A percentile compares a stretch with the other conserved stretches of the same genome.
Conservation (phyloP, 2,329 filamentous ascomycete species). For the Pseudocercospora pini-densiflorae region DNA sequence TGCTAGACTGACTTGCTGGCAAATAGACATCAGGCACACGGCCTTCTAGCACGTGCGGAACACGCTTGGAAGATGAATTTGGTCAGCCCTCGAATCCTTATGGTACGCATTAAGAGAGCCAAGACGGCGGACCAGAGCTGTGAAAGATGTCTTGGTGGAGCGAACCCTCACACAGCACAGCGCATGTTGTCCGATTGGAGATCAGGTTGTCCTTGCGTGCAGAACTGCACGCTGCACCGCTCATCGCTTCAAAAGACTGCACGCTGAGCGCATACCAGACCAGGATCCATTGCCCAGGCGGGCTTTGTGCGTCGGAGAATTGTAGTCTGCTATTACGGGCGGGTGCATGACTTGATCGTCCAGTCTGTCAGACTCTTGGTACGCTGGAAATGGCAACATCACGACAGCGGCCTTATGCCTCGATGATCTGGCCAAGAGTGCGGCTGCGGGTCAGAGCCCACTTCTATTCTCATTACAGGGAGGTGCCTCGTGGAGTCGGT, state of each 20-base stretch:
- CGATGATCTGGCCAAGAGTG: constrained; percentile 16
- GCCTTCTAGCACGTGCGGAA: neutral
- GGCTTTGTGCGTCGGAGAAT: constrained; percentile 22
- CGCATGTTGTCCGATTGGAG: constrained; percentile 5
- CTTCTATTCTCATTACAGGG: constrained; percentile 19
- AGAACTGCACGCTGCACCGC: neutral
- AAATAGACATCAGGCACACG: neutral
- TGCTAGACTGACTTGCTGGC: neutral
- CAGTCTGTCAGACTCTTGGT: constrained; percentile 17
- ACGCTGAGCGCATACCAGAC: constrained; percentile 6
- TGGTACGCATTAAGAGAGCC: constrained; percentile 1
- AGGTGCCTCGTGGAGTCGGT: neutral
- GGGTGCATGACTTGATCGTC: constrained; percentile 13
- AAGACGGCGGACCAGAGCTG: constrained; percentile 1
- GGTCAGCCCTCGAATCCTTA: neutral
- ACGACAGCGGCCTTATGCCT: constrained; percentile 1
- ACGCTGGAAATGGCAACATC: constrained; percentile 16
- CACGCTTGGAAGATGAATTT: neutral
- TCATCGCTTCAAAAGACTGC: neutral
- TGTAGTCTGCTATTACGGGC: constrained; percentile 21
- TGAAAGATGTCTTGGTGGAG: neutral
- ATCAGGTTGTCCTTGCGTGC: neutral
- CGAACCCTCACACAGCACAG: neutral
- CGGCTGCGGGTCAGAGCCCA: constrained; percentile 19
- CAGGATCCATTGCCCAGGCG: constrained; percentile 17